Evolutionary conservation across 129 eudicot genomes (phyloP).

Genomic region (Cynara cardunculus): DNA sequence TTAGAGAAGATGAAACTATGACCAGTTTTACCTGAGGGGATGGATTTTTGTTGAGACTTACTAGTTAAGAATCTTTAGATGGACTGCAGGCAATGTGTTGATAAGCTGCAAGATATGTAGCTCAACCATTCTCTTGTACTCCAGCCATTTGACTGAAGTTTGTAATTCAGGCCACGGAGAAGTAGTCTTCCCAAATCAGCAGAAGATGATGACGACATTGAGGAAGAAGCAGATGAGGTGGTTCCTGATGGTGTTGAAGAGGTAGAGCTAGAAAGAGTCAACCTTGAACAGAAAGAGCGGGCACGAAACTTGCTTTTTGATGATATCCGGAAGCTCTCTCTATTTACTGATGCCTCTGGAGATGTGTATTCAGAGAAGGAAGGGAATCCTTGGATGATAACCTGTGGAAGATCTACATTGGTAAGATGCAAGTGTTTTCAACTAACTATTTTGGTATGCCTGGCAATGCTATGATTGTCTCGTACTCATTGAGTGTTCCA

Average conservation of each 20-base stretch:
- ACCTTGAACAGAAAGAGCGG: conserved; percentile 84
- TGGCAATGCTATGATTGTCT: not conserved
- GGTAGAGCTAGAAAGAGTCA: conserved; percentile 81
- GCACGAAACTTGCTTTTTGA: conserved; percentile 70
- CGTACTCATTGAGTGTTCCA: not conserved
- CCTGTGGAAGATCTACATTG: conserved; percentile 68
- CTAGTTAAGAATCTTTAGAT: not conserved
- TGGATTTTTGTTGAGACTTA: not conserved
- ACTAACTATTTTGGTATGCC: conserved; percentile 6
- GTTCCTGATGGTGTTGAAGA: conserved; percentile 99
- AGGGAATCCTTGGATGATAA: conserved; percentile 67
- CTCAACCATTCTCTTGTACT: conserved; percentile 3
- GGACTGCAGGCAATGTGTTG: not conserved
- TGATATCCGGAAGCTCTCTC: conserved; percentile 76
- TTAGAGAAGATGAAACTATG: not conserved
- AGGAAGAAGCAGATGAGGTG: conserved; percentile 98
- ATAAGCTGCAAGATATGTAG: not conserved
- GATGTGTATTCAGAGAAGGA: conserved; percentile 54
- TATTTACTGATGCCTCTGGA: conserved; percentile 41
- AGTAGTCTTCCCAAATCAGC: conserved; percentile 78
- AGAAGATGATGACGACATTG: conserved; percentile 95
- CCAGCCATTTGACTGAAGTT: conserved; percentile 15
- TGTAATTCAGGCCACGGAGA: conserved; percentile 75
- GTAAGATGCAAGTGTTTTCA: conserved; percentile 36
- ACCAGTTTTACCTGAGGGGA: not conserved